phyloP scores from a whole-genome alignment of 495 filamentous ascomycete species.

The Tuber brumale region DNA sequence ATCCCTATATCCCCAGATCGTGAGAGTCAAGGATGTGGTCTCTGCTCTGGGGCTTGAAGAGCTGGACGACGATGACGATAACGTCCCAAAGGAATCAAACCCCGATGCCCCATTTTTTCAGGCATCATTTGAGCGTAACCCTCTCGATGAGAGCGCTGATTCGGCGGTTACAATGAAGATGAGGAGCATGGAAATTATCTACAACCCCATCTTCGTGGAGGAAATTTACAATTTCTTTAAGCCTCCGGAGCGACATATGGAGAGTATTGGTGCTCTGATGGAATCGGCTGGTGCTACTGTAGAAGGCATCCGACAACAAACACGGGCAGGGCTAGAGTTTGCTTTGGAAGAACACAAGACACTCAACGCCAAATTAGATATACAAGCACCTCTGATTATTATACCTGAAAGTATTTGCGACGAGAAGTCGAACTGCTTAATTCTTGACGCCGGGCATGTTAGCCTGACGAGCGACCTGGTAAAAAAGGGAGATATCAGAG shows the following conservation, averaged over 20 bases:
- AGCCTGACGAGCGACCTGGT: constrained; percentile 90
- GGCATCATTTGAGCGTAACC: constrained; percentile 87
- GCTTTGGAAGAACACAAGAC: constrained; percentile 97
- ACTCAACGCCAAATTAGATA: constrained; percentile 88
- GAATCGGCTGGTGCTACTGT: constrained; percentile 93
- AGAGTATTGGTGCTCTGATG: constrained; percentile 88
- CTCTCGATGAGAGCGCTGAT: constrained; percentile 84
- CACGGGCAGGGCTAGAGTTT: constrained; percentile 88
- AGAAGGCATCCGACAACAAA: constrained; percentile 88
- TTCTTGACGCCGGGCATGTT: constrained; percentile 91
- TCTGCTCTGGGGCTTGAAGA: constrained; percentile 55
- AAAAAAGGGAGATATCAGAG: constrained; percentile 76
- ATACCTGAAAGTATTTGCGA: constrained; percentile 85
- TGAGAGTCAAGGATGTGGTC: constrained; percentile 75
- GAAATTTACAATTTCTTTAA: constrained; percentile 91
- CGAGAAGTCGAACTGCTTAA: constrained; percentile 73
- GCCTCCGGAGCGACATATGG: constrained; percentile 94
- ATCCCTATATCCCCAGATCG: constrained; percentile 85
- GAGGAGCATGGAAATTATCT: constrained; percentile 92
- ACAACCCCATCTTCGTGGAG: constrained; percentile 87
- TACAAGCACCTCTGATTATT: constrained; percentile 93
- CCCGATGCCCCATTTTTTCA: constrained; percentile 79
- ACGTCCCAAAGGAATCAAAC: constrained; percentile 43
- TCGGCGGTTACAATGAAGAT: constrained; percentile 82
- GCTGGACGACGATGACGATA: constrained; percentile 50